Base-by-base conservation (phyloP, 345 rosid species). In the Microthlaspi erraticum region DNA sequence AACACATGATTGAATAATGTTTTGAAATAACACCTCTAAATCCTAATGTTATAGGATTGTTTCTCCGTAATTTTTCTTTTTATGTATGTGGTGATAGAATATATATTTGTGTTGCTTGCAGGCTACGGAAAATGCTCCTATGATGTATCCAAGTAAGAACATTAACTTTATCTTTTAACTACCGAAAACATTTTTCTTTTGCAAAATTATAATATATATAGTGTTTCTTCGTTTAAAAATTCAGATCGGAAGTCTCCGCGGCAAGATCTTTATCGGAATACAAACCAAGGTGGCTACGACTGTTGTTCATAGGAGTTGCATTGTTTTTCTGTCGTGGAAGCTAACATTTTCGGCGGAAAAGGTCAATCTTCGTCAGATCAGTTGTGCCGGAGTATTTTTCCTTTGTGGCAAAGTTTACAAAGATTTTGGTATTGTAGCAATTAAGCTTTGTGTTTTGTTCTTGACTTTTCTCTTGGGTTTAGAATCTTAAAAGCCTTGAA, bases 51-150 rank as follows among this genome's bases (percentile, higher is more conserved):
- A 18, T 51, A 53, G 5, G 18, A 42, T 2, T 33, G 23, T 12
- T 13, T 41, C 16, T 8, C 6, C 2, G 11, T 33, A 5, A 29
- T 18, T 43, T 20, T 2, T 26, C 29, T 48, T 33, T 46, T 17
- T 19, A 10, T 64, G 20, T 43, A 26, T 41, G 6, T 38, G 13
- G 10, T 57, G 34, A 50, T 3, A 20, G 2, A 18, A 38, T 2
- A 36, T 43, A 44, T 60, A 14, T 75, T 5, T 1, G 37, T 37
- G 32, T 68, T 76, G 43, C 45, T 45, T 74, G 57, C 83, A 85
- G 93, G 91, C 78, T 75, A 86, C 38, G 83, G 70, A 10, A 82
- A 73, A 70, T 88, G 91, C 41, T 39, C 26, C 11, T 88, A 79
- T 59, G 53, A 77, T 9, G 74, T 79, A 44, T 38, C 89, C 1